Conservation (phyloP, 345 rosid species). For the Eucalyptus coolabah region DNA sequence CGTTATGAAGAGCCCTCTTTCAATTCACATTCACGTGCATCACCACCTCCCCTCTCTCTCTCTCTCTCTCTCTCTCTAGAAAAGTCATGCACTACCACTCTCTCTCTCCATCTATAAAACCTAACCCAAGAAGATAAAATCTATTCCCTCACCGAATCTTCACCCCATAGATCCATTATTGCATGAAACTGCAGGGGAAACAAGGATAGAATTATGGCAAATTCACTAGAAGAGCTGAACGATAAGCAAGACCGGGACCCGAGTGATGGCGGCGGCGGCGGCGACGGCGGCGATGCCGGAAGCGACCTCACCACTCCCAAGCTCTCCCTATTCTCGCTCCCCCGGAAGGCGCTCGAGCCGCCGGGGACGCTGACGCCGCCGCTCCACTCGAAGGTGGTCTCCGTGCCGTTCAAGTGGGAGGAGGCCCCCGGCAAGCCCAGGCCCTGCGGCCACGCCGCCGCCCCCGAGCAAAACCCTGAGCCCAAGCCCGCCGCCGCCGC, state of each 20-base stretch:
- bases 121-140: neutral
- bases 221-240: neutral
- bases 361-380: constrained; percentile 55
- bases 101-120: neutral
- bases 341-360: constrained; percentile 21
- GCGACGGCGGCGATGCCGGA: neutral
- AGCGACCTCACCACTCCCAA: constrained; percentile 14
- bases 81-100: neutral
- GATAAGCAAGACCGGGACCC: neutral
- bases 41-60: neutral
- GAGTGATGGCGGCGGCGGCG: neutral
- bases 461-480: neutral
- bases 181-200: neutral
- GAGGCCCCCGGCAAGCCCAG: constrained; percentile 91
- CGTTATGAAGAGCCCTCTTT: constrained; percentile 1
- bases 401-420: constrained; percentile 87
- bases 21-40: neutral
- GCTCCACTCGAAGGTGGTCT: constrained; percentile 20
- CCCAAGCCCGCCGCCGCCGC: neutral
- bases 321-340: constrained; percentile 45
- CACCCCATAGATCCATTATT: neutral
- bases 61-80: neutral
- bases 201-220: neutral
- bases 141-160: neutral
- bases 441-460: neutral